Base-by-base conservation (phyloP, 495 filamentous ascomycete species). In the Penicillium ochrochloron region DNA sequence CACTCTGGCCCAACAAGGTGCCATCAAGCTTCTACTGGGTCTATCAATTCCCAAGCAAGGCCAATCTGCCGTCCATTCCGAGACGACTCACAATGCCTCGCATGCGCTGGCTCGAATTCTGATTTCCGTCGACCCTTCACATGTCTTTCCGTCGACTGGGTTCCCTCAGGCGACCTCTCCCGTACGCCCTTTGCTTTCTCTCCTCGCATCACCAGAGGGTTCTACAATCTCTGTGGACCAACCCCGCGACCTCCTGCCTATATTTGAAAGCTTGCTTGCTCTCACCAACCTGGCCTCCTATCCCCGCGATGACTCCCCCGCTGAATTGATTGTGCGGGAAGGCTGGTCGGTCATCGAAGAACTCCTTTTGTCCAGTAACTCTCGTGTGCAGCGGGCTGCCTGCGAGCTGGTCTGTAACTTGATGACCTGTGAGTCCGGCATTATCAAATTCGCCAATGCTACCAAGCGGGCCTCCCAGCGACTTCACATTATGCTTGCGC, bases 331-430 rank as follows among this genome's bases (percentile, higher is more conserved):
- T 58, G 88, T 94, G 34, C 88, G 90, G 33, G 78, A 83, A 41
- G 86, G 87, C 12, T 93, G 90, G 84, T 62, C 88, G 9, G 85
- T 82, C 35, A 83, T 96, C 56, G 95, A 97, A 71, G 91, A 96
- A 60, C 85, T 93, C 17, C 81, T 97, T 3, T 84, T 98, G 5
- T 90, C 87, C 31, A 85, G 84, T 52, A 94, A 94, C 71, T 67
- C 81, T n/a, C 79, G 88, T 52, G 84, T 99, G 51, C 89, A 90
- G 51, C 90, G 93, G 14, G 95, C 94, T 15, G 86, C 92, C 2
- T 90, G 90, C 33, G 94, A 99, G 77, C 83, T 99, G 19, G 79
- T 97, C 52, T 99, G 95, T 78, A 99, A 99, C 69, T 81, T 99
- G 54, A 90, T 93, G 77, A 89, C 89, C 59, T 88, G 85, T 53